Evolutionary conservation across 345 rosid species (phyloP).

Genomic region (Citropsis articulata): DNA sequence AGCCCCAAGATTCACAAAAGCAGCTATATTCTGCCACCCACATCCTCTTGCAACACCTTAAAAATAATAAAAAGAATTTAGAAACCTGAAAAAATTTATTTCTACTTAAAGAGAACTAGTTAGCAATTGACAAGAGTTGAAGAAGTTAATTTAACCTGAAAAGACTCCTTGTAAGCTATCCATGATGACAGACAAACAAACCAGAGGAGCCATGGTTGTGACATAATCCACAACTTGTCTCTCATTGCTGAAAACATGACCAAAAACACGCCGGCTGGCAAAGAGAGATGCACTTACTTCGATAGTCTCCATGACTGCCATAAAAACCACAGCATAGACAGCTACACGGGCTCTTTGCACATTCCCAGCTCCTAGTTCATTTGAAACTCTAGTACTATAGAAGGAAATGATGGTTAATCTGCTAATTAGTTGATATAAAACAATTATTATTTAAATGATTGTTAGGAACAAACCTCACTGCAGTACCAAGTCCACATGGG

Average conservation of each 20-base stretch:
- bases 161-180: constrained; percentile 66
- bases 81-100: neutral
- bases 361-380: too few species aligned
- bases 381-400: too few species aligned
- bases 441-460: too few species aligned
- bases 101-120: neutral
- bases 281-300: constrained; percentile 41
- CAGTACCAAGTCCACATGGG: too few species aligned
- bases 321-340: constrained; percentile 34
- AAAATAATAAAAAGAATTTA: neutral
- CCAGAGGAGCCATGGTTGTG: constrained; percentile 65
- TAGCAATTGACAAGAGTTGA: neutral
- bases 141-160: constrained; percentile 42
- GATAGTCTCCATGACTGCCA: constrained; percentile 36
- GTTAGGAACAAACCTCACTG: too few species aligned
- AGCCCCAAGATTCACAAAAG: constrained; percentile 68
- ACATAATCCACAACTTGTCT: constrained; percentile 66
- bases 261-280: constrained; percentile 44
- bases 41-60: constrained; percentile 80
- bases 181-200: constrained; percentile 52
- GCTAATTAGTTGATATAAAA: too few species aligned
- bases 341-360: constrained; percentile 4
- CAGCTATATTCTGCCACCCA: constrained; percentile 86
- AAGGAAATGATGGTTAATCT: too few species aligned
- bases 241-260: constrained; percentile 68